Evolutionary conservation across 1,139 yeast species (phyloP), one percentile per base, ranked within the genome.

Genomic region (Scheffersomyces parashehatae): DNA sequence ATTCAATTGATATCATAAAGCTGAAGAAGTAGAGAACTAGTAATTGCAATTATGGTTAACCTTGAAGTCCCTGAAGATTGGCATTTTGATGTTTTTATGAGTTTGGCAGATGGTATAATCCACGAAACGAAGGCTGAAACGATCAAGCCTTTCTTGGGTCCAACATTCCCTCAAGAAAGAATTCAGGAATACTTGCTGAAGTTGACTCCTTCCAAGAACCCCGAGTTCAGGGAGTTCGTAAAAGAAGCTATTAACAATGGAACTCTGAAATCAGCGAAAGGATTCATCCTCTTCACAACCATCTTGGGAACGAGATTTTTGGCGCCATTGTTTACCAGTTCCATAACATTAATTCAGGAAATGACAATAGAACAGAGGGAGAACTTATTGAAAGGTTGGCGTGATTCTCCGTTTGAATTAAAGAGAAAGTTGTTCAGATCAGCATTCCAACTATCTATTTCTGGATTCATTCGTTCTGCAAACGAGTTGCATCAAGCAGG

Each of bases 261-360:
- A 28, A 48, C 62, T 1, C 41, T 52, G 7, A 43, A 46, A 6
- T 46, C 70, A 1, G 47, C 56, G 26, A 55, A 55, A 39, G 33
- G 48, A 13, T 67, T 71, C 46, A 54, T 59, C 12, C 29, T 68
- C 2, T 44, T 66, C 10, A 59, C 62, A 54, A 50, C 54, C 3
- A 53, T 58, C 1, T 64, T 74, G 48, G 60, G 60, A 26, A 64
- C 69, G 11, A 57, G 73, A 38, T 45, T 68, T 4, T 47, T 66
- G n/a, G 64, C 77, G 0, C 73, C 75, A 2, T 43, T 62, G 1
- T 52, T 74, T 31, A 73, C 78, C n/a, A 60, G 60, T 14, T 58
- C 74, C 4, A 48, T 65, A 14, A 70, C 66, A n/a, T 59, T 67
- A 30, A 45, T 73, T 4, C 56, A 64, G 14, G 77, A 74, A 14